A percentile compares a stretch with the other conserved stretches of the same genome.
Evolutionary conservation across 768 basidiomycete genomes (phyloP).

Genomic region (Serpula lacrymans): DNA sequence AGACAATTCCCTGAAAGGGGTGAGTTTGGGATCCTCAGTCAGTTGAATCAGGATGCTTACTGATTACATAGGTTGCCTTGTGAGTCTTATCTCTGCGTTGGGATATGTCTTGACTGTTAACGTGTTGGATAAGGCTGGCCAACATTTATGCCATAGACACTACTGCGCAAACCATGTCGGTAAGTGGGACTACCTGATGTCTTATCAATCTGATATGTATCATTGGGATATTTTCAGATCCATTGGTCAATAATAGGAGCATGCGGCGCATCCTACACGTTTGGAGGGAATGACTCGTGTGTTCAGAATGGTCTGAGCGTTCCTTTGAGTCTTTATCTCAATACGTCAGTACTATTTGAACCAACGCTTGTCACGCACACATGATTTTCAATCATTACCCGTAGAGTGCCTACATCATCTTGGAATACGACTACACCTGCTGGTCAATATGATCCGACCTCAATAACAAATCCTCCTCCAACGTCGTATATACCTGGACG

Average conservation of each 20-base stretch:
- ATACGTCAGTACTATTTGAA: not conserved
- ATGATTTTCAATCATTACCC: not conserved
- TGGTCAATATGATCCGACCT: constrained; percentile 1
- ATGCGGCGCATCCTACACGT: constrained; percentile 2
- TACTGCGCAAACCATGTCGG: constrained; percentile 3
- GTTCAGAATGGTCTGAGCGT: constrained; percentile 1
- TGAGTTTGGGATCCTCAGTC: too few species aligned
- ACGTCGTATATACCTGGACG: constrained; percentile 5
- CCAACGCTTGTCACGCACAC: not conserved
- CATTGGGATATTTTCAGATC: constrained; percentile 1
- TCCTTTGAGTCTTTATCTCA: constrained; percentile 7
- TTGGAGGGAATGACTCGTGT: not conserved
- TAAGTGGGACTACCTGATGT: not conserved
- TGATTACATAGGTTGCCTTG: constrained; percentile 1
- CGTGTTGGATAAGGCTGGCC: constrained; percentile 1
- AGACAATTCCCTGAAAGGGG: too few species aligned
- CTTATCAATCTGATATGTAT: not conserved
- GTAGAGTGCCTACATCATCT: not conserved
- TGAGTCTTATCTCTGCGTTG: too few species aligned
- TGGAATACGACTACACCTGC: constrained; percentile 1
- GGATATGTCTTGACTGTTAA: too few species aligned
- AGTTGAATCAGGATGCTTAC: not conserved
- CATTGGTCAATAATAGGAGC: constrained; percentile 6
- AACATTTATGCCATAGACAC: constrained; percentile 1
- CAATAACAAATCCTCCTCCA: constrained; percentile 2